These are phyloP conservation scores for Neurospora sp. DNA, from an alignment of 495 filamentous ascomycete species.

Conservation along the genomic window DNA sequence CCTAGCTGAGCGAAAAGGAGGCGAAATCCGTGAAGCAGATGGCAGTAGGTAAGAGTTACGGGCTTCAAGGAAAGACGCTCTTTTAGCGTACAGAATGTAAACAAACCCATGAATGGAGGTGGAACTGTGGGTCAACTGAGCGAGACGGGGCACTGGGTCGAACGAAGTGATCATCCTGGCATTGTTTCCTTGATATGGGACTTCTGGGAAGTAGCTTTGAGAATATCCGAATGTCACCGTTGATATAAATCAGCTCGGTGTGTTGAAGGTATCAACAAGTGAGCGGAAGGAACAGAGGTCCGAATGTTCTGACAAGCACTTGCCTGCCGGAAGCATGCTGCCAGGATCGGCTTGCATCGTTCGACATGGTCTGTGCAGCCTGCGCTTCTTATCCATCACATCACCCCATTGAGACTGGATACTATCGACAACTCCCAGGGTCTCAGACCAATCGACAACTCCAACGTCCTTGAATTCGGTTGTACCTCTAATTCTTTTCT, in stretches of 20 bases:
- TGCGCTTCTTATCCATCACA: slow-evolving; percentile 19
- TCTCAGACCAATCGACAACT: background rate
- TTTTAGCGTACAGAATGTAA: background rate
- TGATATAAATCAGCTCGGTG: background rate
- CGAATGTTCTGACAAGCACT: background rate
- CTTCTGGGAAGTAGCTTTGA: background rate
- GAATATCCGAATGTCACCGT: background rate
- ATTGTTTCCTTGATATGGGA: background rate
- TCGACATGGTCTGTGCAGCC: background rate
- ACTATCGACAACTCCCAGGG: background rate
- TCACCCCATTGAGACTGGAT: slow-evolving; percentile 14
- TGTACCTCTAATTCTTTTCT: background rate
- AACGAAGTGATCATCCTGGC: background rate
- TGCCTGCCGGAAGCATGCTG: background rate
- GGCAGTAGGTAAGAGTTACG: too few species aligned
- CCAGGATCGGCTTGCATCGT: background rate
- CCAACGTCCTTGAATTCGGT: background rate
- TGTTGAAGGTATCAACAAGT: background rate
- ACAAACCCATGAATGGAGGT: background rate
- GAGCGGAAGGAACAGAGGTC: background rate
- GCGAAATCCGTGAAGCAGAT: too few species aligned
- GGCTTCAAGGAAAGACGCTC: background rate
- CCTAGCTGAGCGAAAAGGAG: background rate
- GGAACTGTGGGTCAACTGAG: background rate
- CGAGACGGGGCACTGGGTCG: background rate